Evolutionary conservation across 768 basidiomycete genomes (phyloP).

Genomic region (Boletus barrowsii): DNA sequence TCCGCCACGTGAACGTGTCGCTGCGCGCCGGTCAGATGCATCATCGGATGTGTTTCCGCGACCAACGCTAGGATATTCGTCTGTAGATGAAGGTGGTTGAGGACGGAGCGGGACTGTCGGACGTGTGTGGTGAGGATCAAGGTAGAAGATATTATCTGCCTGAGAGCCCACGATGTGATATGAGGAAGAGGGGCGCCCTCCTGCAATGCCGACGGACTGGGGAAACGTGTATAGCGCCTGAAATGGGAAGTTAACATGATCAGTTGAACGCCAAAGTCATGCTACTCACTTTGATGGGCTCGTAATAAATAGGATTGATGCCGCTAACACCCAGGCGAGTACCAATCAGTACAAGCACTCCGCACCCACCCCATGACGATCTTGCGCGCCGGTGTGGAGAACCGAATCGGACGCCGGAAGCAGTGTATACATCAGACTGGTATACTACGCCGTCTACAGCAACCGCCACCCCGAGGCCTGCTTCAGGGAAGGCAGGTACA

Average conservation of each 20-base stretch:
- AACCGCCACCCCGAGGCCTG: slow-evolving; percentile 75
- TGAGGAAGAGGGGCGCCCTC: slow-evolving; percentile 92
- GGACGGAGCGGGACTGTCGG: slow-evolving; percentile 70
- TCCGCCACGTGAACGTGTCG: slow-evolving; percentile 23
- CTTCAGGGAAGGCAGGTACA: slow-evolving; percentile 74
- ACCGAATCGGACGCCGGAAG: slow-evolving; percentile 45
- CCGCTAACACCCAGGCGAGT: slow-evolving; percentile 87
- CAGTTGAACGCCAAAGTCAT: background rate
- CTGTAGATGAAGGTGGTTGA: slow-evolving; percentile 31
- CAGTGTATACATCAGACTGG: slow-evolving; percentile 81
- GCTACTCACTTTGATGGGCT: slow-evolving; percentile 65
- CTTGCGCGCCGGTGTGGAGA: slow-evolving; percentile 31
- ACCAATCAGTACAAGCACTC: slow-evolving; percentile 84
- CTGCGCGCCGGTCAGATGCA: slow-evolving; percentile 24
- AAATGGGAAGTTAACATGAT: background rate
- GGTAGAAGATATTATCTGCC: slow-evolving; percentile 80
- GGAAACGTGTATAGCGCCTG: slow-evolving; percentile 89
- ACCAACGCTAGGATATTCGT: slow-evolving; percentile 22
- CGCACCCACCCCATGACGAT: slow-evolving; percentile 70
- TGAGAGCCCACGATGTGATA: slow-evolving; percentile 97
- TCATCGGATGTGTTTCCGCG: slow-evolving; percentile 32
- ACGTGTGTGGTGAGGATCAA: slow-evolving; percentile 77
- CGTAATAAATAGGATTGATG: slow-evolving; percentile 93
- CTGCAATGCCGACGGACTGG: slow-evolving; percentile 94
- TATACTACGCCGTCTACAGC: slow-evolving; percentile 82